A percentile compares a stretch with the other conserved stretches of the same genome.
Conservation (phyloP, 345 rosid genomes). For the Noccaea bulbosa region DNA sequence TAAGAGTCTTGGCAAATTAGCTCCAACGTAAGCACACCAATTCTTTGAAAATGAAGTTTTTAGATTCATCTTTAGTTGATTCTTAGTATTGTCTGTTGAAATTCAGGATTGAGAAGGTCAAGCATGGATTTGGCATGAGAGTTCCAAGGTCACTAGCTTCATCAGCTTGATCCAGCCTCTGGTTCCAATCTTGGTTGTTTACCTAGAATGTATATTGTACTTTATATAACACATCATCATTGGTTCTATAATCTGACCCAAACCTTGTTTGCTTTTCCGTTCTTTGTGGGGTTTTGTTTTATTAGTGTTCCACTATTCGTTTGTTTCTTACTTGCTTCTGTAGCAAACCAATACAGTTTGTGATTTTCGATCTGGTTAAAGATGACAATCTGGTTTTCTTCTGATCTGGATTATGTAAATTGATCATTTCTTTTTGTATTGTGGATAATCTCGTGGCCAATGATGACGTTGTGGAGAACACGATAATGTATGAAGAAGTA, state of each 20-base stretch:
- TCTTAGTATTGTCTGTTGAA: background rate
- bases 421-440: constrained; percentile 9
- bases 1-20: constrained; percentile 71
- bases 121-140: constrained; percentile 80
- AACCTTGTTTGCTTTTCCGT: background rate
- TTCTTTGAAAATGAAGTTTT: background rate
- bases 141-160: constrained; percentile 51
- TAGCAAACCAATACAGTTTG: constrained; percentile 12
- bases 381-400: constrained; percentile 1
- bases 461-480: no score
- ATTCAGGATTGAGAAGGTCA: constrained; percentile 64
- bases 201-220: constrained; percentile 15
- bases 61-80: background rate
- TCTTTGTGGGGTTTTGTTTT: background rate
- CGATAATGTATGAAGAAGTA: no score
- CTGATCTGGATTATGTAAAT: constrained; percentile 23
- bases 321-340: background rate
- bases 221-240: constrained; percentile 15
- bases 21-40: constrained; percentile 70
- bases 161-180: constrained; percentile 15
- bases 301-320: background rate
- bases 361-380: constrained; percentile 13
- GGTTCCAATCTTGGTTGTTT: background rate
- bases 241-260: constrained; percentile 8
- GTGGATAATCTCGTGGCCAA: constrained; percentile 33